Evolutionary conservation across 352 stramenopile genomes (phyloP), one percentile per base, ranked within the genome.

Genomic region (Globisporangium emineosum): DNA sequence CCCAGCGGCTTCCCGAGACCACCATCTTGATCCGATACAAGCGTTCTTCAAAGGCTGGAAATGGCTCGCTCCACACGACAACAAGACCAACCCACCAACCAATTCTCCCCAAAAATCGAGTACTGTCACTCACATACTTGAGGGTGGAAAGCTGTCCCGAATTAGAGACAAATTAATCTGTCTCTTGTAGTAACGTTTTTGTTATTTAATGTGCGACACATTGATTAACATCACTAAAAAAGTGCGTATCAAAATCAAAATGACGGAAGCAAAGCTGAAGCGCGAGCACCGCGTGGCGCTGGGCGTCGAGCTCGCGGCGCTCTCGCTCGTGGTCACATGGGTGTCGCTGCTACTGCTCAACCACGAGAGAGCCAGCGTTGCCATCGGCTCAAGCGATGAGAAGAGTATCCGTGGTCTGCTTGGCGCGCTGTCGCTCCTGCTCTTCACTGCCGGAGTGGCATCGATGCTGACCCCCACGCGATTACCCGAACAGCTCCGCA

Each of bases 1-100:
- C 83, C 83, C 83, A 92, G 64, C 83, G 83, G 75, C 81, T 88
- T 19, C 79, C 79, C 1, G 81, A 87, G 64, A 92, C 72, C 72
- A 84, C 81, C 83, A 92, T 92, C 49, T 63, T 72, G 49, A 69
- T 49, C 45, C 52, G 52, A 58, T 29, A 58, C 45, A 47, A 23
- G 40, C 17, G 23, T 57, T 33, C 40, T 29, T 55, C 27, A 62
- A 62, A 62, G 54, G 25, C 35, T 55, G 42, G 57, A 47, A 27
- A 27, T 40, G 57, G 29, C 12, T 50, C 23, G 17, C 57, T 13
- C 25, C 27, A 25, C 25, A 25, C 45, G n/a, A 52, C 3, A 19
- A 52, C 10, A 8, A 27, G 13, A 15, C 15, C 29, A 19, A 25
- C 19, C 32, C 23, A 59, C 53, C 53, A 59, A 59, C 42, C 53